A percentile compares a stretch with the other conserved stretches of the same genome.
Conservation (phyloP, 73 alveolate genomes). For the Paramecium tetraurelia region DNA sequence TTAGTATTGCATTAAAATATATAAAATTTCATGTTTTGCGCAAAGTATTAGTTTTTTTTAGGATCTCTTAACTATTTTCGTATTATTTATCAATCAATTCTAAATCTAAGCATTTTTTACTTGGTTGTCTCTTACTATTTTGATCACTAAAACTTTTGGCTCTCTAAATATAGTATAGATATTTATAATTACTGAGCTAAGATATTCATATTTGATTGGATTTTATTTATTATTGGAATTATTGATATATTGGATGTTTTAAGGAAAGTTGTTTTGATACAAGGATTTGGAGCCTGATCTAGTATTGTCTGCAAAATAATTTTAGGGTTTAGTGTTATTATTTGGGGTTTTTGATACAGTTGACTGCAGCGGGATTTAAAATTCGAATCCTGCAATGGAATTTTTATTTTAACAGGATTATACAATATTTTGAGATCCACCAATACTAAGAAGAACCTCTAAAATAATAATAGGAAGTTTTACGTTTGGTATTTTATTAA, state of each 20-base stretch:
- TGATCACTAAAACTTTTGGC: conserved; percentile 51
- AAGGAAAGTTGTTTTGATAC: neutral
- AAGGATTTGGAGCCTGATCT: conserved; percentile 46
- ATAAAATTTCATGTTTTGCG: neutral
- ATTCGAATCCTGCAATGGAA: neutral
- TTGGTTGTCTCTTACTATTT: neutral
- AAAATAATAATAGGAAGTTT: neutral
- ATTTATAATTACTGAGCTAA: neutral
- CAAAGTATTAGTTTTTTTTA: neutral
- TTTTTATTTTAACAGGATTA: conserved; percentile 15
- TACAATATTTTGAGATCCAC: neutral
- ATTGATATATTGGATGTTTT: neutral
- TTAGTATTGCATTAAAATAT: neutral
- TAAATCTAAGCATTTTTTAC: neutral
- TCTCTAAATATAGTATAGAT: neutral
- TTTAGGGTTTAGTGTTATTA: conserved; percentile 14
- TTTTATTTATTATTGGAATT: neutral
- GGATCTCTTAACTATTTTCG: conserved; percentile 35
- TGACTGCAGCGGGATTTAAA: neutral
- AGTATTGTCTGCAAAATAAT: conserved; percentile 12
- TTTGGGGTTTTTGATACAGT: neutral
- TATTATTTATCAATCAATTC: neutral
- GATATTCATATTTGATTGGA: neutral
- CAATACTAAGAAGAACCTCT: neutral
- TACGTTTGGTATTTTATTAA: neutral